These are phyloP conservation scores for Saccharomyces eubayanus DNA, from an alignment of 805 yeast species.

Conservation along the genomic window DNA sequence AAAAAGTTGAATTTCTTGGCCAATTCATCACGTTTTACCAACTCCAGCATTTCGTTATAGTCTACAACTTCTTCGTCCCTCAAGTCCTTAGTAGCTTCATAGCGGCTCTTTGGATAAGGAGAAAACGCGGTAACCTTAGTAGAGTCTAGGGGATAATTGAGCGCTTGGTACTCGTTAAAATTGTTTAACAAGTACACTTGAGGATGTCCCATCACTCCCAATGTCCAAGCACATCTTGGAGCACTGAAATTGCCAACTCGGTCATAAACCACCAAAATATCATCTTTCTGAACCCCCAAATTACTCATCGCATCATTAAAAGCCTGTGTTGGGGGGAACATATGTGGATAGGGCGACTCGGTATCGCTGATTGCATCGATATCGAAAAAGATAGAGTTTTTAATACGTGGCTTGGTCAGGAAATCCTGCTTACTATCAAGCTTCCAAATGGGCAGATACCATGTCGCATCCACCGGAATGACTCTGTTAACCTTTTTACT, in stretches of 20 bases:
- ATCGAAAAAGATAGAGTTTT: slow-evolving; percentile 66
- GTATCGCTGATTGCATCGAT: slow-evolving; percentile 60
- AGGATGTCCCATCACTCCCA: slow-evolving; percentile 69
- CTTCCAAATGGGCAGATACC: slow-evolving; percentile 80
- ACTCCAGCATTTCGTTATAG: slow-evolving; percentile 55
- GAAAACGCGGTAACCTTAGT: slow-evolving; percentile 10
- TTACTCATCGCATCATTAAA: slow-evolving; percentile 48
- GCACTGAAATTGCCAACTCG: slow-evolving; percentile 76
- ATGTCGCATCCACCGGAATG: slow-evolving; percentile 76
- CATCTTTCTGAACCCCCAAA: slow-evolving; percentile 49
- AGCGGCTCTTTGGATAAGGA: slow-evolving; percentile 23
- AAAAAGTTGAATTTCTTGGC: slow-evolving; percentile 45
- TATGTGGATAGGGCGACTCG: slow-evolving; percentile 70
- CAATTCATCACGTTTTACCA: slow-evolving; percentile 44
- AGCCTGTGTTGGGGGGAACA: slow-evolving; percentile 60
- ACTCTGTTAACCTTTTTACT: slow-evolving; percentile 26
- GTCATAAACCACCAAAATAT: slow-evolving; percentile 74
- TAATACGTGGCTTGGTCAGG: slow-evolving; percentile 49
- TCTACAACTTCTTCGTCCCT: slow-evolving; percentile 45
- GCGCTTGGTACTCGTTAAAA: slow-evolving; percentile 43
- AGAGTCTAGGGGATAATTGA: slow-evolving; percentile 41
- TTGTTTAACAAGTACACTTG: slow-evolving; percentile 64
- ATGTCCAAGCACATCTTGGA: slow-evolving; percentile 90
- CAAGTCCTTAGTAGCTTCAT: slow-evolving; percentile 31
- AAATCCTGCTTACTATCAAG: slow-evolving; percentile 50